These are phyloP conservation scores for sorghum (Sorghum bicolor) DNA, from an alignment of 176 grass and related monocot species.

Conservation along the genomic window Sorghum_bicolor_NCBIv3 NC_012873.2:62553501-62554000, in stretches of 20 bases:
- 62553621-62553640: background rate
- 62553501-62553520: background rate
- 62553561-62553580: background rate
- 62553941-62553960: background rate
- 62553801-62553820: background rate
- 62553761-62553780: background rate
- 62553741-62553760: background rate
- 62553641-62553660: background rate
- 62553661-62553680: background rate
- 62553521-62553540: background rate
- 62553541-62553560: background rate
- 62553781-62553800: background rate
- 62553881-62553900: background rate
- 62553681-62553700: background rate
- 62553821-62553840: background rate
- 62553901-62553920: background rate
- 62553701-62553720: background rate
- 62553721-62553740: constrained; percentile 7
- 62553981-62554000: background rate
- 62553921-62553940: background rate
- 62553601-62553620: background rate
- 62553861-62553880: background rate
- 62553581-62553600: background rate
- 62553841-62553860: background rate
- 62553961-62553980: background rate